Base-by-base conservation (phyloP, 441 rosid genomes). In the Erodium trifolium region DNA sequence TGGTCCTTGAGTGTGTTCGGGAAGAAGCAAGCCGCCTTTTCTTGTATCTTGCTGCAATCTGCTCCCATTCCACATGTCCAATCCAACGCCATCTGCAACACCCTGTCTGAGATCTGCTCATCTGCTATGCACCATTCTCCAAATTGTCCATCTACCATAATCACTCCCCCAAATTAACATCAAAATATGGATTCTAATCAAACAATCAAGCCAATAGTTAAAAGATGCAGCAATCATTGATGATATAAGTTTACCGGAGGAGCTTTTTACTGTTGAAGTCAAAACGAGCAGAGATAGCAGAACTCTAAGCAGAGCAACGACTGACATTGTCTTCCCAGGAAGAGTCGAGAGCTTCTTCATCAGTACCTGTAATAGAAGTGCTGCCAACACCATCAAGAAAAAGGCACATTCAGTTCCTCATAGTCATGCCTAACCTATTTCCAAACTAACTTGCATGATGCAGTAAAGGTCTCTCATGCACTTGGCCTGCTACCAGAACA, bases 41-140 rank as follows among this genome's bases (percentile, higher is more conserved):
- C 60, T 66, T 75, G 77, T 43, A 85, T 72, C 68, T 71, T 71
- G 4, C 67, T 76, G 67, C 92, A 85, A 76, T 85, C 88, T 47
- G 87, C 89, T 37, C 87, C 92, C 29, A 72, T 78, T 31, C 89
- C 84, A 68, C 92, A 83, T 0, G 92, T 88, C 92, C 88, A 87
- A 67, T 82, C 87, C 12, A 87, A 70, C 6, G 91, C 89, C 63
- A 14, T 72, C 0, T 77, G 82, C 74, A 85, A 37, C 70, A 83
- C 89, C 3, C 79, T 87, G 14, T 79, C 82, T 57, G 83, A 76
- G 23, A 85, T 81, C 67, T 86, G 87, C 71, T 78, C 87, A 70
- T 87, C 91, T 10, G 89, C 91, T 74, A 87, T 82, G 78, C 91
- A 85, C 91, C 91, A 87, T 72, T 87, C 85, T 76, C 45, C 77